Evolutionary conservation across 163 green algal species (phyloP), one percentile per base, ranked within the genome.

Genomic region (Chloromonas sp.): DNA sequence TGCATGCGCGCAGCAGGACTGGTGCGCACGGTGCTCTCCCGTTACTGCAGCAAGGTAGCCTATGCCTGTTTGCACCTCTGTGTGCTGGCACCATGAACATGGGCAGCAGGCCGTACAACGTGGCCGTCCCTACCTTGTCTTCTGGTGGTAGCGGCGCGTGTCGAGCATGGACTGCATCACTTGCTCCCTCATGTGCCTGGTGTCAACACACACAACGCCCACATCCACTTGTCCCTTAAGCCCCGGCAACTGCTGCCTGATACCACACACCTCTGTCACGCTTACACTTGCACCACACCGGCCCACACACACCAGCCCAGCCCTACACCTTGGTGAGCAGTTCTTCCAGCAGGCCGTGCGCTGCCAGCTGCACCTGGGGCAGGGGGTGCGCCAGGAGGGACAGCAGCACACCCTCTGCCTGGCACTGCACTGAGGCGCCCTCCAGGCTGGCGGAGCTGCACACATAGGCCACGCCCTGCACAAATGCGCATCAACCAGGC

Each of bases 311-410:
- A 74, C 57, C 59, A 76, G 13, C 79, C 61, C 3, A 74, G 0
- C 58, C 3, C 11, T 82, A n/a, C 14, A 81, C 82, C 61, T 88
- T 78, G 5, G 3, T 3, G 60, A 85, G 78, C 11, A 90, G 80
- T 14, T 58, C 3, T 82, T 90, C 84, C 70, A 90, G 58, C 84
- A 88, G 84, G 8, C 61, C 58, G 66, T 85, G 87, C 61, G 82
- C 84, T 11, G 87, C 82, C 79, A 90, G 62, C 60, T 85, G 82
- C 79, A 90, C 84, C 1, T n/a, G 14, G 0, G 79, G 58, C 0
- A 79, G 76, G 2, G 14, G 14, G 62, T 90, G 84, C 60, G 83
- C 83, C 76, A 89, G 81, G 58, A 89, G 83, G 58, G 1, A 8
- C 80, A 89, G 81, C 80, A 87, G 82, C n/a, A 85, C 36, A 0